Base-by-base conservation (phyloP, 495 filamentous ascomycete species). In the Bathelium albidoporum region DNA sequence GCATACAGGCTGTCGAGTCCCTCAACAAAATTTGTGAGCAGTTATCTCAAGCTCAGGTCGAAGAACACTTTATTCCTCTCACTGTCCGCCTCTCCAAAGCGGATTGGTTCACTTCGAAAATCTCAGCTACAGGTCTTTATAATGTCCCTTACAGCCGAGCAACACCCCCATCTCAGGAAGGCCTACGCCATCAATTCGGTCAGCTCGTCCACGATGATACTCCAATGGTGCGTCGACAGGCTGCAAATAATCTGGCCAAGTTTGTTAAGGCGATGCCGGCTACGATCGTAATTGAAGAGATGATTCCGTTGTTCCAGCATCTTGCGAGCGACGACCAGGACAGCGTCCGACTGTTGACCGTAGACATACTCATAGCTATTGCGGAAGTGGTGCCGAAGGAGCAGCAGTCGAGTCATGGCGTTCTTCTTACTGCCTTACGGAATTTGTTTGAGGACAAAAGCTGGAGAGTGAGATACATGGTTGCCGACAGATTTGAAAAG, bases 101-200 rank as follows among this genome's bases (percentile, higher is more conserved):
- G 74, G 94, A 98, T 79, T 98, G 94, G 94, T 98, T 98, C 73
- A 98, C 94, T 32, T 97, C 95, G 64, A 98, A 97, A 76, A 94
- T 98, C 60, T 98, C 94, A 16, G 94, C 92, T 9, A 95, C 94
- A 66, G 94, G 93, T 55, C 88, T 98, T 44, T 97, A 93, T 76
- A 91, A 87, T 69, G 82, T 86, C 52, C 93, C 94, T 64, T 98
- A 98, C 82, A 85, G 82, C 61, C 95, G 93, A 79, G 89, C 93
- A 60, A 84, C 88, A 18, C 81, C 85, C 16, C 78, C 85, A n/a
- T 83, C 89, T 65, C 95, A 97, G 74, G 90, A 96, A 76, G 86
- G 81, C 63, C 84, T 98, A 22, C 84, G 94, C 73, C 86, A 92
- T 75, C 89, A 95, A 69, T 98, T 96, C 68, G 86, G 87, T 39